Evolutionary conservation across 2,329 filamentous ascomycete species (phyloP).

Genomic region (Chaetomiaceae sp.): DNA sequence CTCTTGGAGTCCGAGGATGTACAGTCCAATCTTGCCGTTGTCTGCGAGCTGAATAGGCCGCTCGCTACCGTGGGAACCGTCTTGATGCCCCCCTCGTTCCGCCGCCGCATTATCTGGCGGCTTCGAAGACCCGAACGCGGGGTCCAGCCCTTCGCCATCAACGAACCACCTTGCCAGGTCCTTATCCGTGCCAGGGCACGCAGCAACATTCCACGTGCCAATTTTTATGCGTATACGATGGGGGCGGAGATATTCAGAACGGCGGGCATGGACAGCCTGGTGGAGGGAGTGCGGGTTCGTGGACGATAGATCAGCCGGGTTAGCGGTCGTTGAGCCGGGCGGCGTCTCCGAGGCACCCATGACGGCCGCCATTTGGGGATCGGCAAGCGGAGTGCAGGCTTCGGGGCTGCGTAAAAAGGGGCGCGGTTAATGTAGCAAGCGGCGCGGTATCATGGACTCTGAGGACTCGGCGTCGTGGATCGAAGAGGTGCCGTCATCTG

Average conservation of each 20-base stretch:
- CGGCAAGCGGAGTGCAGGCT: background rate
- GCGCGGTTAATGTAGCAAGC: no score
- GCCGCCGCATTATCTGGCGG: constrained; percentile 39
- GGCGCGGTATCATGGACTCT: no score
- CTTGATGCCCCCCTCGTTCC: constrained; percentile 26
- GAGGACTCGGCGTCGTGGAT: no score
- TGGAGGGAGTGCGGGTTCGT: constrained; percentile 55
- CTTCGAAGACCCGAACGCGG: constrained; percentile 54
- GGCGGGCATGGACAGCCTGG: constrained; percentile 64
- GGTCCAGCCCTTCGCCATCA: constrained; percentile 65
- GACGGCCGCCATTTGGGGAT: background rate
- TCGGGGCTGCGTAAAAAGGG: background rate
- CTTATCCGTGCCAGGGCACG: constrained; percentile 76
- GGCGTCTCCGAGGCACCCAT: constrained; percentile 21
- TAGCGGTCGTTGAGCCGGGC: constrained; percentile 26
- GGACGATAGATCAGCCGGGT: constrained; percentile 41
- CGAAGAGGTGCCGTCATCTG: no score
- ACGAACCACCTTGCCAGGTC: constrained; percentile 90
- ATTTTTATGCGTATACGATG: constrained; percentile 79
- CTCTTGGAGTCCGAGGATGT: constrained; percentile 87
- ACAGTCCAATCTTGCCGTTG: constrained; percentile 74
- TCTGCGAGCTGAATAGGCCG: constrained; percentile 45
- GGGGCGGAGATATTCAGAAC: constrained; percentile 72
- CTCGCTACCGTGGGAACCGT: constrained; percentile 42
- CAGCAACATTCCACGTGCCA: constrained; percentile 92